These are phyloP conservation scores for Cochliopodium minus DNA, from an alignment of 208 protist genomes.

Conservation along the genomic window DNA sequence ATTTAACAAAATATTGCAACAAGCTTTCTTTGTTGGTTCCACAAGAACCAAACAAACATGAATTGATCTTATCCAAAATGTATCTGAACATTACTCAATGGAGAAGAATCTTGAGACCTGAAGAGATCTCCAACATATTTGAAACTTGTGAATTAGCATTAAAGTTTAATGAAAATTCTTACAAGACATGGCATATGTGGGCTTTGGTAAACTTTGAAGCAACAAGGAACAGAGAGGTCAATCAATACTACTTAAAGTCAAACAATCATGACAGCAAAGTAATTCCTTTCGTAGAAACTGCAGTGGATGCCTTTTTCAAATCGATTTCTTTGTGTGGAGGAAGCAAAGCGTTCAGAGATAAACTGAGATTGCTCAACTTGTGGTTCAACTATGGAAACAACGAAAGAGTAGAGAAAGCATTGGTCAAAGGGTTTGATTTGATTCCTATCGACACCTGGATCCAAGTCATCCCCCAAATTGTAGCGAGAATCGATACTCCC, in stretches of 20 bases:
- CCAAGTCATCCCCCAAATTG: conserved; percentile 97
- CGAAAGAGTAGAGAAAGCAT: conserved; percentile 35
- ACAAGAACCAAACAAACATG: too few species aligned
- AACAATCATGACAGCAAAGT: too few species aligned
- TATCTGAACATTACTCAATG: too few species aligned
- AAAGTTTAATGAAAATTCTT: conserved; percentile 61
- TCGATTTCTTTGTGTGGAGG: conserved; percentile 57
- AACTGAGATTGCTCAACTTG: conserved; percentile 89
- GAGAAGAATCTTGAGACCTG: too few species aligned
- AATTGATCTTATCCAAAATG: too few species aligned
- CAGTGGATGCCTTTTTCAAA: conserved; percentile 81
- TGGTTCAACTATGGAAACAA: conserved; percentile 79
- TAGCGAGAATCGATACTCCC: conserved; percentile 84
- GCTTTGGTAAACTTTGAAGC: conserved; percentile 85
- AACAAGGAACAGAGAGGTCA: background rate
- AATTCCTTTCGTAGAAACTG: too few species aligned
- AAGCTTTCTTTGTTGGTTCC: too few species aligned
- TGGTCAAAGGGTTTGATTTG: conserved; percentile 61
- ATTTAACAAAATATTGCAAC: too few species aligned
- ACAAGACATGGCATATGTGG: conserved; percentile 91
- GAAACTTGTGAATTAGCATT: conserved; percentile 49
- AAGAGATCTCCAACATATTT: too few species aligned
- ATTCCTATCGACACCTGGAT: conserved; percentile 93
- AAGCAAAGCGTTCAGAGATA: conserved; percentile 75
- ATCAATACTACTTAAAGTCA: too few species aligned